These are phyloP conservation scores for Kernera saxatilis DNA, from an alignment of 345 rosid species.

Conservation along the genomic window DNA sequence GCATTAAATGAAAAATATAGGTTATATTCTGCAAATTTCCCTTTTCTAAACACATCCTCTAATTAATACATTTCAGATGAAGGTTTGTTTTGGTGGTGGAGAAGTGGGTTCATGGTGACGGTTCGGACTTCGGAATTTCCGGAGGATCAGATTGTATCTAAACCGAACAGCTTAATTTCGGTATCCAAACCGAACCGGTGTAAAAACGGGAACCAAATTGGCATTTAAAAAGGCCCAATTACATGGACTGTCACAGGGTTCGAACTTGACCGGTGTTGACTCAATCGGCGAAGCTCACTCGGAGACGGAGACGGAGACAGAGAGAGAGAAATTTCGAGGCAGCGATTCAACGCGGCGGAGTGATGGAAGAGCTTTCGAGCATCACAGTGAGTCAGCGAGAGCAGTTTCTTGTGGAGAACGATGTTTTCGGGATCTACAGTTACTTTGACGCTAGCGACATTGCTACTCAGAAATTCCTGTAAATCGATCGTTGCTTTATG, in stretches of 20 bases:
- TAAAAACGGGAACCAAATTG: neutral
- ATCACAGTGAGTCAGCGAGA: constrained; percentile 63
- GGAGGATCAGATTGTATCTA: neutral
- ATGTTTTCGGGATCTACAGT: constrained; percentile 53
- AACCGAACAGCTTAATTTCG: neutral
- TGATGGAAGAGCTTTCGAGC: constrained; percentile 37
- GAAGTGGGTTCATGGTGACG: neutral
- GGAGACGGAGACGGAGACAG: neutral
- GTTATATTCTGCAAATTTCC: neutral
- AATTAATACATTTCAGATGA: neutral
- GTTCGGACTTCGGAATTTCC: neutral
- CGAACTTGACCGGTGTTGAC: neutral
- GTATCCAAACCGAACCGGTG: neutral
- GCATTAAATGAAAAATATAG: neutral
- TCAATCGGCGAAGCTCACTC: neutral
- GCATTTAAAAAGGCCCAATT: neutral
- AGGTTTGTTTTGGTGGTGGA: neutral
- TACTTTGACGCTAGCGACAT: constrained; percentile 45
- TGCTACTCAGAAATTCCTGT: constrained; percentile 47
- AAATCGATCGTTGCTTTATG: neutral
- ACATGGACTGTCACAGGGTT: neutral
- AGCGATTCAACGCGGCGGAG: constrained; percentile 8
- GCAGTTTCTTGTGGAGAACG: constrained; percentile 53
- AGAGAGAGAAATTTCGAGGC: neutral
- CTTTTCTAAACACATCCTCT: neutral